phyloP scores from a whole-genome alignment of 2,329 filamentous ascomycete genomes.

The Ophiostoma triangulosporum region DNA sequence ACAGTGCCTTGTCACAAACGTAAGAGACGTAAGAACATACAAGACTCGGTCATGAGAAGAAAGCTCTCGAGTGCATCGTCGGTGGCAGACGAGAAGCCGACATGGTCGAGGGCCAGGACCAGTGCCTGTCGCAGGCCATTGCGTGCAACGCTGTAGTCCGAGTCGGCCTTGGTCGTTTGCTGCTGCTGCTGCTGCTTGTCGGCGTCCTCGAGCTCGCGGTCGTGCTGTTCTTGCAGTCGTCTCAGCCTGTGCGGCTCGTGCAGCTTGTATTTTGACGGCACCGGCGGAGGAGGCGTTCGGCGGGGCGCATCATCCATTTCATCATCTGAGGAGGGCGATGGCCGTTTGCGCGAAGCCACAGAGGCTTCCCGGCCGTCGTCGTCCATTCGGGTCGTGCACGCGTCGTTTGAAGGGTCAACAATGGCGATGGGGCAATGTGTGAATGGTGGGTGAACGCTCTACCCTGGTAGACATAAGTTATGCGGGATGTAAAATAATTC shows the following conservation, averaged over 20 bases:
- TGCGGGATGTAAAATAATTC: no score
- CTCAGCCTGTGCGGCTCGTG: slow-evolving; percentile 10
- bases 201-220: slow-evolving; percentile 1
- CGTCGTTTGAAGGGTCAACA: no score
- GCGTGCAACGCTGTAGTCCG: slow-evolving; percentile 22
- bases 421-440: no score
- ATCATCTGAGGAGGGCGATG: not conserved
- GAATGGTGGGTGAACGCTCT: no score
- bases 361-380: slow-evolving; percentile 5
- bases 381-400: slow-evolving; percentile 2
- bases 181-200: not conserved
- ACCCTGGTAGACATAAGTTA: no score
- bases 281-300: slow-evolving; percentile 1
- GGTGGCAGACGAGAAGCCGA: slow-evolving; percentile 43
- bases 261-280: slow-evolving; percentile 1
- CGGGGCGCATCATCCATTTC: not conserved
- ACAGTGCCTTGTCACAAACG: not conserved
- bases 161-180: not conserved
- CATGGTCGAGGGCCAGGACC: slow-evolving; percentile 39
- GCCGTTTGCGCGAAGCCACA: slow-evolving; percentile 6
- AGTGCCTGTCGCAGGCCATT: slow-evolving; percentile 40
- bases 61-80: slow-evolving; percentile 47
- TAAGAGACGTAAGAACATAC: slow-evolving; percentile 25
- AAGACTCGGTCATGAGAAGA: slow-evolving; percentile 40
- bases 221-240: slow-evolving; percentile 7